Evolutionary conservation across 345 rosid species (phyloP), one percentile per base, ranked within the genome.

Genomic region (Syzygium grande): DNA sequence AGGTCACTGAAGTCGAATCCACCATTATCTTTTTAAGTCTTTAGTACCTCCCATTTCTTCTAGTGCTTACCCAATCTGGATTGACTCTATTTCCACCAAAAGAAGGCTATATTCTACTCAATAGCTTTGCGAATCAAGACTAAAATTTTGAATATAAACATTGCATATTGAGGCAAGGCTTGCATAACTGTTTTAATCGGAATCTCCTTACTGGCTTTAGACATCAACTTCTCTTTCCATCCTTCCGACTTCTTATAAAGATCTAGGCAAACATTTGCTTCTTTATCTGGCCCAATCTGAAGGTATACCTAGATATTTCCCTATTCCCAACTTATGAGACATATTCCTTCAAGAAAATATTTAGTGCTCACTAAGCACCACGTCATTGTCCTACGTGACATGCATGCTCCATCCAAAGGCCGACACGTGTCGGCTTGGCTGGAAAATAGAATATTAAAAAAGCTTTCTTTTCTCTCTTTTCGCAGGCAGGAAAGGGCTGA

Each of bases 151-250:
- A 43, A 43, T 1, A 43, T 43, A 43, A 43, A 6, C 0, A 59
- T 4, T 59, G 15, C 30, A 59, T 59, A 59, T 59, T 59, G 29
- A 11, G 30, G 65, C 65, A 59, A 59, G 27, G 27, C 0, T 29
- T 1, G 12, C 7, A 11, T 7, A 0, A 0, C 5, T 11, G 1
- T 27, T 59, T 59, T 25, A 58, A 5, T 58, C 14, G 27, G 27
- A 58, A 25, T 25, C 65, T 58, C 15, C 15, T 11, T 13, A 58
- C 14, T 25, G 11, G 30, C 30, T 59, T 58, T 58, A 4, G 29
- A 58, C 16, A 2, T 58, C 0, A 58, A 14, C 27, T 58, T 27
- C 0, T 59, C 65, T 59, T 25, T 59, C 16, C 65, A 59, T 59
- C 65, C 16, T 59, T 59, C 30, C 16, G 2, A 25, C 11, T 58